Evolutionary conservation across 768 basidiomycete species (phyloP), one percentile per base, ranked within the genome.

Genomic region (Boletales sp.): DNA sequence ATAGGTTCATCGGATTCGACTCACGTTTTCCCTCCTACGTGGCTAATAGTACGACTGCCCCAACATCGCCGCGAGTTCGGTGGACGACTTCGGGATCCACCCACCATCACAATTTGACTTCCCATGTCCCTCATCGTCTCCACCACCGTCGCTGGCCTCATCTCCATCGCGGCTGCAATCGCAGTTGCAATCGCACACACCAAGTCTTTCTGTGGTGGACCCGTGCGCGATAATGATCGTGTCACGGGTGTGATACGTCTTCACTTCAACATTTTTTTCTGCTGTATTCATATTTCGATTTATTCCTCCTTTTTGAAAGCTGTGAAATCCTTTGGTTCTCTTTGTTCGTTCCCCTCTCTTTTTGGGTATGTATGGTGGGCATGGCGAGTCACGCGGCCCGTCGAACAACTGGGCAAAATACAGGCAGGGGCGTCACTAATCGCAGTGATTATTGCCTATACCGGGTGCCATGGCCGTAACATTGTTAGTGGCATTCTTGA

Each of bases 11-110:
- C 25, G 14, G 36, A 33, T 2, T 39, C 6, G 7, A 28, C 40
- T 60, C 18, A 59, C 3, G 8, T 8, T 4, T 1, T 14, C 42
- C 18, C 7, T 28, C 25, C 25, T 28, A 28, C 25, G 6, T 28
- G 25, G 25, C 25, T 28, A 28, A 28, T 30, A 65, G 63, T 63
- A 57, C 21, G 52, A 55, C 15, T 65, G 60, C 30, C 60, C 63
- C 2, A 65, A 56, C 40, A 67, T 65, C 7, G 57, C 34, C 14
- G 53, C 55, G 13, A 63, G 59, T 14, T 61, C 56, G 8, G 44
- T 58, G 30, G 56, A 64, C 7, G 58, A 49, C 6, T 62, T 62
- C 15, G 61, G 43, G 8, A 47, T 53, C 13, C 12, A 14, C 21
- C 49, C 61, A 4, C 19, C 61, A 1, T 60, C 50, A 2, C 40